Evolutionary conservation across 2,329 filamentous ascomycete species (phyloP).

Genomic region (Endocalyx cinctus): DNA sequence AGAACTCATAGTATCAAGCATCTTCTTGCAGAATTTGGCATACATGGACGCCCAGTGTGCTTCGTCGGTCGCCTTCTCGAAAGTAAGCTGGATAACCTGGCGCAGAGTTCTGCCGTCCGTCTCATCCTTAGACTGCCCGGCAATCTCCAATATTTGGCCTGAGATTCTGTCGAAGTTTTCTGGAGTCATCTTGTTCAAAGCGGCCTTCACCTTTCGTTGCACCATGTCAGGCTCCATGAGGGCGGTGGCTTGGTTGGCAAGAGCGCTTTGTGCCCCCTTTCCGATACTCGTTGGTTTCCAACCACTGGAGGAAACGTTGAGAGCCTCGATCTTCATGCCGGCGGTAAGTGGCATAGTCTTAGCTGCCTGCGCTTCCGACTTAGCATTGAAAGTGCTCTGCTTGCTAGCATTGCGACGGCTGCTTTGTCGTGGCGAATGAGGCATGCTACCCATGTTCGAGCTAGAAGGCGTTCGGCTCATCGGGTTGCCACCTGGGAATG

Average conservation of each 20-base stretch:
- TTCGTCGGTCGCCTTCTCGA: constrained; percentile 98
- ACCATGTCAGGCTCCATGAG: constrained; percentile 87
- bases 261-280: constrained; percentile 34
- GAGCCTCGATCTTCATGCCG: constrained; percentile 74
- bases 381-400: constrained; percentile 48
- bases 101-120: constrained; percentile 88
- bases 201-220: constrained; percentile 97
- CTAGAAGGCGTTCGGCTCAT: constrained; percentile 65
- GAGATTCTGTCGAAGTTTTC: constrained; percentile 85
- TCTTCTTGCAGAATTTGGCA: constrained; percentile 95
- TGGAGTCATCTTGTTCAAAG: constrained; percentile 99
- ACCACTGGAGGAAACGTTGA: constrained; percentile 66
- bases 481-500: constrained; percentile 56
- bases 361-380: constrained; percentile 64
- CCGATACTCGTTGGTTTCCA: constrained; percentile 84
- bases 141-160: constrained; percentile 87
- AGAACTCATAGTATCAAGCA: constrained; percentile 91
- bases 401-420: constrained; percentile 65
- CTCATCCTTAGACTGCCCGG: constrained; percentile 93
- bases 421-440: constrained; percentile 66
- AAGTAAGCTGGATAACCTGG: constrained; percentile 97
- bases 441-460: constrained; percentile 52
- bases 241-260: constrained; percentile 39
- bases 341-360: constrained; percentile 91
- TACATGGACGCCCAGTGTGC: constrained; percentile 99